phyloP scores from a whole-genome alignment of 176 grass and related monocot genomes.

The Oryza officinalis region DNA sequence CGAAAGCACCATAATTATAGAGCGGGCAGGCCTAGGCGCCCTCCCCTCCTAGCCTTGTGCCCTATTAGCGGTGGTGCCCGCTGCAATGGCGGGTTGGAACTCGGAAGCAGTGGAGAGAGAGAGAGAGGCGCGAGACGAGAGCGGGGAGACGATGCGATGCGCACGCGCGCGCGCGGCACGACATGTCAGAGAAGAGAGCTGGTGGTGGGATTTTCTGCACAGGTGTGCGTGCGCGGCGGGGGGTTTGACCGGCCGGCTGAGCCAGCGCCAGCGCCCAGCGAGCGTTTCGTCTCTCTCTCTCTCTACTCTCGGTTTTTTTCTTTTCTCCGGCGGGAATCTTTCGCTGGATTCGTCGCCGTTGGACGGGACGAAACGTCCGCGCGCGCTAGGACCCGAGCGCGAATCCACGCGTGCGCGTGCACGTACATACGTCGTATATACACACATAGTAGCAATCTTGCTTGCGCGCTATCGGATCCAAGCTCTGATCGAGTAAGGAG shows the following conservation, averaged over 20 bases:
- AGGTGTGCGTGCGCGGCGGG: conserved; percentile 14
- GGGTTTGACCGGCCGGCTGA: conserved; percentile 34
- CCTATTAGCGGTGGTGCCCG: conserved; percentile 11
- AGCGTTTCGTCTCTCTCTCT: too few species aligned
- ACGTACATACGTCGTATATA: not conserved
- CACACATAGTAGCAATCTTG: too few species aligned
- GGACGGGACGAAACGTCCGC: conserved; percentile 48
- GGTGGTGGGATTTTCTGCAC: not conserved
- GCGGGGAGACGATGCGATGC: not conserved
- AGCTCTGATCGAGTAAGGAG: not conserved
- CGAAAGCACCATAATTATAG: not conserved
- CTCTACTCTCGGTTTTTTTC: not conserved
- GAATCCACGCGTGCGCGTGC: conserved; percentile 7
- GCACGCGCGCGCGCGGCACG: conserved; percentile 37
- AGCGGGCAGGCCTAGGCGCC: conserved; percentile 36
- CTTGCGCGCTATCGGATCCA: not conserved
- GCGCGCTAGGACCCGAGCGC: not conserved
- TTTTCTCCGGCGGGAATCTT: conserved; percentile 40
- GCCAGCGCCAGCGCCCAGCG: too few species aligned
- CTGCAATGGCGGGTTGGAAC: conserved; percentile 21
- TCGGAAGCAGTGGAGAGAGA: conserved; percentile 18
- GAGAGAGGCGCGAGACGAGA: not conserved
- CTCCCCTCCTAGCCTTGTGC: conserved; percentile 47
- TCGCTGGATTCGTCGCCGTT: conserved; percentile 45
- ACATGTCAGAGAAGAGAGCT: conserved; percentile 42